Evolutionary conservation across 2,329 filamentous ascomycete genomes (phyloP), one percentile per base, ranked within the genome.

Genomic region (Trichoderma sp.): DNA sequence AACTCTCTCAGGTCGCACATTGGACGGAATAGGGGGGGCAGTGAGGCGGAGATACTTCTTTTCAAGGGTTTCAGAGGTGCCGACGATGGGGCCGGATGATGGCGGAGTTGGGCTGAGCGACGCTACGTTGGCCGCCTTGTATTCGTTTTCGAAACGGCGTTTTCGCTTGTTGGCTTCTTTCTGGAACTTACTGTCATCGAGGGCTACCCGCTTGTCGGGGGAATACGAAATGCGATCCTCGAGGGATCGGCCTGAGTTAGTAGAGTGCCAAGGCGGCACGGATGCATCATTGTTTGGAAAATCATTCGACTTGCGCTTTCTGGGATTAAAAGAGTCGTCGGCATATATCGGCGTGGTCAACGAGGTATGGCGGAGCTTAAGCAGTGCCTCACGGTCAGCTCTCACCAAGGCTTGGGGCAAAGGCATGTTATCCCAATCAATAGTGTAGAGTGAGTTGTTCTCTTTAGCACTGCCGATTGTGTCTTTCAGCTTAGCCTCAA

Each of bases 1-100:
- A 26, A 99, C 86, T 63, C 84, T 83, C 79, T 97, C 87, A 26
- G 96, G 96, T 59, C 96, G 94, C 65, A 99, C 96, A 76, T 92
- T 91, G 78, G 95, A 92, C 70, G 95, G 91, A 75, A 97, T 93
- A 39, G 96, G 96, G 63, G 95, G 91, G 36, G 95, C 91, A 20
- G 95, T 99, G 80, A 99, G 87, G 74, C 96, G 94, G 79, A 98
- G 92, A 80, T 98, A 99, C 79, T 90, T 91, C 86, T 99, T 99
- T 83, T 98, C 95, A 76, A 98, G 85, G 28, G 86, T 87, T 81
- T 94, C 88, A 80, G 92, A 95, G 59, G 92, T 93, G 75, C 96
- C 96, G 73, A 98, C 88, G 39, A 98, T 91, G 11, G 96, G 96
- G 43, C 90, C 90, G 70, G 86, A 82, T 70, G 85, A 81, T 75